Base-by-base conservation (phyloP, 495 filamentous ascomycete species). In the Glarea lozoyensis region DNA sequence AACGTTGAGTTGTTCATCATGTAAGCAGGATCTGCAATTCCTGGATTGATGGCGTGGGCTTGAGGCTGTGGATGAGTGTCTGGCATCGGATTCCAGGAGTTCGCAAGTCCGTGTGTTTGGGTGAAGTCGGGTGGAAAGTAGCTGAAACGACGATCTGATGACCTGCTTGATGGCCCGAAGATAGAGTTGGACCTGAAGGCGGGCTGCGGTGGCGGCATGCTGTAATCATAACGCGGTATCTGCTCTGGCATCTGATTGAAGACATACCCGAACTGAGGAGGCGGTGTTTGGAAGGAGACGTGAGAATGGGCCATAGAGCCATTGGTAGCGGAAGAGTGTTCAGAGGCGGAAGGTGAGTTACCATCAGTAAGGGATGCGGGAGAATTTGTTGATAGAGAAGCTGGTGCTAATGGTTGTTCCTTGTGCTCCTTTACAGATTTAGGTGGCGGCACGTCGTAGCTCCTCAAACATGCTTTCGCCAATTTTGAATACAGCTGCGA, bases 401-500 rank as follows among this genome's bases (percentile, higher is more conserved):
- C 78, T 27, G 80, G 69, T 52, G 55, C n/a, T 39, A 54, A 23
- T 53, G 52, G 11, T 54, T 27, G 33, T 51, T 67, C 30, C 80
- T 75, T 25, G 25, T n/a, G 25, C 7, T 29, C 7, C 7, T n/a
- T 29, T 7, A 7, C 7, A 29, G 25, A 7, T 29, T n/a, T 78
- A 79, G 16, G 66, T 60, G 25, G 25, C 25, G n/a, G n/a, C 24
- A 63, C 63, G 40, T 81, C 75, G 60, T 90, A 97, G 47, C 84
- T 84, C 56, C 81, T 85, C 52, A 95, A 62, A 50, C 85, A 88
- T 15, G 88, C 88, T 35, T 69, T 72, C n/a, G 89, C 78, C 21
- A 97, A 72, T 40, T 79, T 84, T 12, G 65, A 63, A 58, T 94
- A 95, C 17, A 95, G 71, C 49, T 87, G 69, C 9, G 82, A 70